Base-by-base conservation (phyloP, 768 basidiomycete species). In the Suillus cothurnatus region DNA sequence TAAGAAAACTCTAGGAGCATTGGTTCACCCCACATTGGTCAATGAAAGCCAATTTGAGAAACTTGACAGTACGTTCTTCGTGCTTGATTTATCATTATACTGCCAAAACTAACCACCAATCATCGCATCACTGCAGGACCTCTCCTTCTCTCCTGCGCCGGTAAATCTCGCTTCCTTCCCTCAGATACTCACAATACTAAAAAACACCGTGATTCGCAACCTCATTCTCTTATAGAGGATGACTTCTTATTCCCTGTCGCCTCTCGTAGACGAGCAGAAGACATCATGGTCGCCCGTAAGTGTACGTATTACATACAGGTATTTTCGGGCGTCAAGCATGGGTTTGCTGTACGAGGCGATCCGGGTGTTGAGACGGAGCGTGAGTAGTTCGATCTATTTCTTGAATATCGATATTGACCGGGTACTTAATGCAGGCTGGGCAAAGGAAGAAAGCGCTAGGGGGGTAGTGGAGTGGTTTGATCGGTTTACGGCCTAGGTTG, bases 251-350 rank as follows among this genome's bases (percentile, higher is more conserved):
- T 88, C 75, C 79, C 84, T 0, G 61, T 80, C 6, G 80, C 80
- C 17, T 77, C 79, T 0, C 84, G 88, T n/a, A 80, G 83, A n/a
- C 78, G 81, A 1, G 87, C 86, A 0, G 86, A 88, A 65, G 85
- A 86, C 47, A 81, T 88, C 9, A 67, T 89, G 31, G 76, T 81
- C 1, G 80, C 79, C 41, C 77, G 71, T 21, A 84, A 85, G 58
- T 78, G 82, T 6, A 76, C 71, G 3, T 89, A 88, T 70, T 80
- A 83, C 55, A 73, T 87, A 66, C 86, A 88, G 43, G 75, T 88
- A 3, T 88, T 88, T 73, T 82, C 84, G 1, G 72, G 77, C 0
- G 77, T 85, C 5, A 32, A 57, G 2, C 74, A 74, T 14, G 72
- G 72, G 12, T 74, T 74, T 21, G 69, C 71, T 11, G 49, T 64